Evolutionary conservation across 495 filamentous ascomycete species (phyloP).

Genomic region (Penicillium lagena): DNA sequence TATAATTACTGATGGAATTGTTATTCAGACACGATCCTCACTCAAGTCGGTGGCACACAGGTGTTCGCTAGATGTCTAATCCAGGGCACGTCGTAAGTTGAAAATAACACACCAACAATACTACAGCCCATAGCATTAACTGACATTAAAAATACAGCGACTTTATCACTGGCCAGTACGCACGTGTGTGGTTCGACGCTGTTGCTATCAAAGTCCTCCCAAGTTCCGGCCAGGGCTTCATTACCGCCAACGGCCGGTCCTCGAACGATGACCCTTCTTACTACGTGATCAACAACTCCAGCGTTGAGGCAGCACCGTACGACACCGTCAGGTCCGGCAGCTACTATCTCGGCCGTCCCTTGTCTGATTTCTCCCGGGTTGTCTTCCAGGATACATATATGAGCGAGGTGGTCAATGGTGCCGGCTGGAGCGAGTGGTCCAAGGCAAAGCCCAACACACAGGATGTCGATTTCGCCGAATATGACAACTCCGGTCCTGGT

Average conservation of each 20-base stretch:
- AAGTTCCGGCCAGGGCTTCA: no score
- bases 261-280: slow-evolving; percentile 39
- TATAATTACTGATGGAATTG: neutral
- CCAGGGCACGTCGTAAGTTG: no score
- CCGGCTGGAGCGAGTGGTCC: slow-evolving; percentile 40
- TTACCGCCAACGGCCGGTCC: slow-evolving; percentile 16
- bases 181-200: no score
- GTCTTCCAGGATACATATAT: slow-evolving; percentile 50
- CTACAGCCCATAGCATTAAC: no score
- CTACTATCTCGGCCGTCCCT: slow-evolving; percentile 52
- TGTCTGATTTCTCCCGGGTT: slow-evolving; percentile 48
- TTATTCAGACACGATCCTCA: slow-evolving; percentile 49
- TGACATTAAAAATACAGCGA: no score
- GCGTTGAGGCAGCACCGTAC: neutral
- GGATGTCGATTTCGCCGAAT: slow-evolving; percentile 6
- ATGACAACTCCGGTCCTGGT: slow-evolving; percentile 1
- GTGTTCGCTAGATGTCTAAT: no score
- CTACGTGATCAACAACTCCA: slow-evolving; percentile 54
- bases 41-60: slow-evolving; percentile 4
- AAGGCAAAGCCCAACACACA: slow-evolving; percentile 1
- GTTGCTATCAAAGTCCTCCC: no score
- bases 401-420: slow-evolving; percentile 44
- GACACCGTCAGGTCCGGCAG: neutral
- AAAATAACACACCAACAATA: no score
- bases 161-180: no score